Evolutionary conservation across 2,329 filamentous ascomycete species (phyloP).

Genomic region (Chaetomium sp.): DNA sequence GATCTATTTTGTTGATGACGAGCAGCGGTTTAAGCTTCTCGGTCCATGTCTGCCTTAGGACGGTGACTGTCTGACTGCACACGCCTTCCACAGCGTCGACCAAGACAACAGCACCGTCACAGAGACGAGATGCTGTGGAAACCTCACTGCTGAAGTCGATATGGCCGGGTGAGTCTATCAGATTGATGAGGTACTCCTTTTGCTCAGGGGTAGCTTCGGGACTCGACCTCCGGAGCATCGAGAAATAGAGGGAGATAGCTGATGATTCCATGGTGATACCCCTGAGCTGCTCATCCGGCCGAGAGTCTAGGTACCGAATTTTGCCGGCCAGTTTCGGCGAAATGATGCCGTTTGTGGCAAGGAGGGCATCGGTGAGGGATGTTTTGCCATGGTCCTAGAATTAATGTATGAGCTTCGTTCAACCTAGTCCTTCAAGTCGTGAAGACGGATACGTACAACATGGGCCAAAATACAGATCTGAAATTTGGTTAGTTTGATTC

Average conservation of each 20-base stretch:
- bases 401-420: constrained; percentile 3
- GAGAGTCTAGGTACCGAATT: constrained; percentile 94
- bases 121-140: constrained; percentile 89
- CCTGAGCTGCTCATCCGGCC: constrained; percentile 91
- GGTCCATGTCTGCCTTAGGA: constrained; percentile 90
- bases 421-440: neutral
- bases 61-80: constrained; percentile 97
- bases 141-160: constrained; percentile 99
- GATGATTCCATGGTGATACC: constrained; percentile 99
- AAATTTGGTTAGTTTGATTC: constrained; percentile 38
- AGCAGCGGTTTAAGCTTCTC: constrained; percentile 93
- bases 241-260: constrained; percentile 94
- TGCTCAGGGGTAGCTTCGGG: constrained; percentile 69
- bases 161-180: constrained; percentile 97
- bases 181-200: constrained; percentile 92
- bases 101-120: constrained; percentile 90
- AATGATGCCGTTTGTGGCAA: constrained; percentile 99
- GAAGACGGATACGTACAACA: constrained; percentile 51
- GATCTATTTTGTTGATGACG: constrained; percentile 98
- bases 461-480: constrained; percentile 95
- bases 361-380: constrained; percentile 90
- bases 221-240: constrained; percentile 74
- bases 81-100: constrained; percentile 98
- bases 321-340: constrained; percentile 96
- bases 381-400: constrained; percentile 88